phyloP scores from a whole-genome alignment of 1,284 basidiomycete species.

The Cryptococcus amylolentus region DNA sequence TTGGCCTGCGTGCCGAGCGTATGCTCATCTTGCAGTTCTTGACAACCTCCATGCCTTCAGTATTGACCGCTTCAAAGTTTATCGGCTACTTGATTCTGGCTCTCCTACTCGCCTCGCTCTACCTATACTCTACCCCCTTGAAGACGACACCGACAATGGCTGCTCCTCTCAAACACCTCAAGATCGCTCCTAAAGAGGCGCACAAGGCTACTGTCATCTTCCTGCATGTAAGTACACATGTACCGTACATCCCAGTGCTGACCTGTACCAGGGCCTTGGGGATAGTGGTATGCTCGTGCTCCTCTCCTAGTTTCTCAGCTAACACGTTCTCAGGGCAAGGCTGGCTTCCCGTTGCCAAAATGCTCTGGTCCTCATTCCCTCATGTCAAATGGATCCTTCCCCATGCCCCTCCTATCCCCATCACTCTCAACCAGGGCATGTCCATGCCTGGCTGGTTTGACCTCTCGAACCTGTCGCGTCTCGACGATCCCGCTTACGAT shows the following conservation, averaged over 20 bases:
- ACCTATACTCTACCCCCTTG: neutral
- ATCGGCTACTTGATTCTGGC: neutral
- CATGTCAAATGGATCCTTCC: slow-evolving; percentile 82
- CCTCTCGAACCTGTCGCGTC: slow-evolving; percentile 62
- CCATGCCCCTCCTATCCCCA: slow-evolving; percentile 60
- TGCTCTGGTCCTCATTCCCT: slow-evolving; percentile 57
- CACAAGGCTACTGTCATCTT: slow-evolving; percentile 87
- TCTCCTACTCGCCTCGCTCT: neutral
- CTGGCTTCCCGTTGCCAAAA: slow-evolving; percentile 72
- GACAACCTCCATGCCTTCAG: too few species aligned
- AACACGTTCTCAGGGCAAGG: slow-evolving; percentile 55
- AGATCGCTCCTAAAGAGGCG: slow-evolving; percentile 42
- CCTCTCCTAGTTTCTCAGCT: neutral
- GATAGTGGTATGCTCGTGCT: slow-evolving; percentile 31
- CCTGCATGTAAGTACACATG: slow-evolving; percentile 64
- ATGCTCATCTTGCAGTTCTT: too few species aligned
- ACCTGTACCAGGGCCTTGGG: slow-evolving; percentile 37
- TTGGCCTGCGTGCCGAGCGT: too few species aligned
- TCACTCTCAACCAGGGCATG: slow-evolving; percentile 47
- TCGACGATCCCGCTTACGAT: slow-evolving; percentile 61
- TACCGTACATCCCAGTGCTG: too few species aligned
- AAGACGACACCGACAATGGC: slow-evolving; percentile 1
- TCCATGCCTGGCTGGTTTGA: slow-evolving; percentile 63
- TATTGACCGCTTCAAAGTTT: neutral
- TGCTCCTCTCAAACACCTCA: slow-evolving; percentile 42